phyloP scores from a whole-genome alignment of 1,284 basidiomycete genomes.

The Taiwanofungus camphoratus region DNA sequence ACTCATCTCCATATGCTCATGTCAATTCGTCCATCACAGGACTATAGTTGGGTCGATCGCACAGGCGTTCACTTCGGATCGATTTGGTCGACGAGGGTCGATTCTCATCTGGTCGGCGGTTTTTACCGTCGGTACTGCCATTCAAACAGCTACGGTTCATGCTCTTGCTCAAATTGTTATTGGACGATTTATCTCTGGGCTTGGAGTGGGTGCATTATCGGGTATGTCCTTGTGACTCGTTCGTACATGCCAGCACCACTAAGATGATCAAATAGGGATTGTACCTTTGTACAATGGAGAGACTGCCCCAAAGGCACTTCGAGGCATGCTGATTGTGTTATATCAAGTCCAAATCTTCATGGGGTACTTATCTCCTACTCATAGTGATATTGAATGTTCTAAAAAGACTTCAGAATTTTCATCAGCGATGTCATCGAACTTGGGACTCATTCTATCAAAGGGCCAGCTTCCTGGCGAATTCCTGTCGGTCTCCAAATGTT shows the following conservation, averaged over 20 bases:
- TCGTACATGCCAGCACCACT: background rate
- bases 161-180: constrained; percentile 64
- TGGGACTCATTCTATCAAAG: constrained; percentile 54
- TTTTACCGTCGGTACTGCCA: constrained; percentile 65
- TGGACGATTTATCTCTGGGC: constrained; percentile 64
- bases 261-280: constrained; percentile 40
- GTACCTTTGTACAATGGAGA: constrained; percentile 81
- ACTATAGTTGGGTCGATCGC: constrained; percentile 67
- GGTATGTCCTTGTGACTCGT: constrained; percentile 30
- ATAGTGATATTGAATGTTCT: background rate
- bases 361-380: constrained; percentile 37
- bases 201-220: constrained; percentile 76
- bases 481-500: constrained; percentile 64
- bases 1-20: background rate
- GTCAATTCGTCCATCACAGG: constrained; percentile 26
- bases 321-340: constrained; percentile 68
- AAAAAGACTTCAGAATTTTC: constrained; percentile 59
- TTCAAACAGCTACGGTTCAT: constrained; percentile 62
- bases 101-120: constrained; percentile 75
- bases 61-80: constrained; percentile 74
- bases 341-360: constrained; percentile 75
- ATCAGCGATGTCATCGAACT: constrained; percentile 70
- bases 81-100: constrained; percentile 64
- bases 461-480: constrained; percentile 66
- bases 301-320: constrained; percentile 69